Percentiles rank a stretch among this genome's conserved stretches.
phyloP scores from a whole-genome alignment of 192 early-diverging fungal genomes.

The Coemansia sp. region DNA sequence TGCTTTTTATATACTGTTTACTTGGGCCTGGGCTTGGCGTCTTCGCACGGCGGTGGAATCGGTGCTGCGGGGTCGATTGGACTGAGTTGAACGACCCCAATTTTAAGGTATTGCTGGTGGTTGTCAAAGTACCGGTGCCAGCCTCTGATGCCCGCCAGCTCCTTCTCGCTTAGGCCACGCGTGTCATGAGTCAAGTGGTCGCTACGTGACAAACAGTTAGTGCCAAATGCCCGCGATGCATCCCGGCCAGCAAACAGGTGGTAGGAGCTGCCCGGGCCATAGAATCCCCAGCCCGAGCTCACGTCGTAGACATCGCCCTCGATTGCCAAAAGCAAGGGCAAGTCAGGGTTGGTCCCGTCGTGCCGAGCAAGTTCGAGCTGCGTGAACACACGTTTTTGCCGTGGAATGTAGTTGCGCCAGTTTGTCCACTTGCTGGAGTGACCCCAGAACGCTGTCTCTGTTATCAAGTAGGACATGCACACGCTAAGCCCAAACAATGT shows the following conservation, averaged over 20 bases:
- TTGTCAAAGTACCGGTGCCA: slow-evolving; percentile 91
- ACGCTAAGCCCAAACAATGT: slow-evolving; percentile 37
- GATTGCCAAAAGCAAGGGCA: slow-evolving; percentile 88
- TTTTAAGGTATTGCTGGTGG: slow-evolving; percentile 80
- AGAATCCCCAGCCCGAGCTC: slow-evolving; percentile 67
- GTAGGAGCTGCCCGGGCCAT: slow-evolving; percentile 78
- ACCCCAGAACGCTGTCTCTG: slow-evolving; percentile 76
- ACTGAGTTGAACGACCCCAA: slow-evolving; percentile 76
- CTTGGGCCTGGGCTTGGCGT: slow-evolving; percentile 51
- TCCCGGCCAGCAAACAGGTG: slow-evolving; percentile 87
- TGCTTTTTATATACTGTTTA: too few species aligned
- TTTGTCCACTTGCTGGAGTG: slow-evolving; percentile 70
- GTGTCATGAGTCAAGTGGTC: slow-evolving; percentile 93
- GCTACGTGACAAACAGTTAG: slow-evolving; percentile 79
- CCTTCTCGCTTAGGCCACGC: slow-evolving; percentile 69
- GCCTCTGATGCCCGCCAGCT: slow-evolving; percentile 71
- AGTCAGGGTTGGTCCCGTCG: slow-evolving; percentile 77
- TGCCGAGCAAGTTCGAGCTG: slow-evolving; percentile 73
- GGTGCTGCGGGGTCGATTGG: slow-evolving; percentile 82
- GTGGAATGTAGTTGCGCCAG: slow-evolving; percentile 66
- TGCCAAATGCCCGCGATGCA: slow-evolving; percentile 90
- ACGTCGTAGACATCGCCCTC: slow-evolving; percentile 96
- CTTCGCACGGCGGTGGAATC: slow-evolving; percentile 74
- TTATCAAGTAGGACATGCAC: slow-evolving; percentile 63
- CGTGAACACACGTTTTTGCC: slow-evolving; percentile 66